Base-by-base conservation (phyloP, 2,329 filamentous ascomycete genomes). In the Fusarium azukiicola region DNA sequence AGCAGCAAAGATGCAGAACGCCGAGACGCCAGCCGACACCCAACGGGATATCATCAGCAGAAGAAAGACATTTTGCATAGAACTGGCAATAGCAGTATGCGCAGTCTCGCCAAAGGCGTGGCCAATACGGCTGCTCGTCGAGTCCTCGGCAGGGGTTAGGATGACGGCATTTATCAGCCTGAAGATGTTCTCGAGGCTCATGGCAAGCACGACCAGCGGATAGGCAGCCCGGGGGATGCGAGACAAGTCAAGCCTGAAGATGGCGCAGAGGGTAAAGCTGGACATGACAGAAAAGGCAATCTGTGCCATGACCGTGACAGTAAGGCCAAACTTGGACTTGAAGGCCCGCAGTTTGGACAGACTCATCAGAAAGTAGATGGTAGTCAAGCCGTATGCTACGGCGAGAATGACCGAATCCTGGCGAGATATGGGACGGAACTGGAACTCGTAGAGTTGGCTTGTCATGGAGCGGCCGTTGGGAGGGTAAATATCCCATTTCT, bases 121-220 rank as follows among this genome's bases (percentile, higher is more conserved):
- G 2, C 95, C 94, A 52, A 97, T 95, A 64, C 96, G 92, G 72
- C 91, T 91, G 71, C 94, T 93, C 7, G 95, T 95, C 74, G 90
- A 93, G 84, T 95, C 92, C 78, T 96, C 93, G 0, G 94, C 90
- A 0, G 95, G 94, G 2, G 95, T 96, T 71, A 94, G 89, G 46
- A 97, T 93, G 50, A 97, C 95, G 11, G 95, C 94, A 82, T 97
- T 96, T 85, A 97, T 96, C 47, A 97, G 89, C 23, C 95, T 91
- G 82, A 97, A 95, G 77, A 96, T 95, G 81, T 97, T 97, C 82
- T 97, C 96, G 44, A 97, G 88, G 67, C 96, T 96, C 87, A 96
- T 94, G 50, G 94, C 92, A 50, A 97, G 90, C 13, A 97, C 92
- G n/a, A 96, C 95, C 14, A 96, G 91, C 0, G 96, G 96, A 83